phyloP scores from a whole-genome alignment of 2,329 filamentous ascomycete genomes.

The Lizonia empirigonia region DNA sequence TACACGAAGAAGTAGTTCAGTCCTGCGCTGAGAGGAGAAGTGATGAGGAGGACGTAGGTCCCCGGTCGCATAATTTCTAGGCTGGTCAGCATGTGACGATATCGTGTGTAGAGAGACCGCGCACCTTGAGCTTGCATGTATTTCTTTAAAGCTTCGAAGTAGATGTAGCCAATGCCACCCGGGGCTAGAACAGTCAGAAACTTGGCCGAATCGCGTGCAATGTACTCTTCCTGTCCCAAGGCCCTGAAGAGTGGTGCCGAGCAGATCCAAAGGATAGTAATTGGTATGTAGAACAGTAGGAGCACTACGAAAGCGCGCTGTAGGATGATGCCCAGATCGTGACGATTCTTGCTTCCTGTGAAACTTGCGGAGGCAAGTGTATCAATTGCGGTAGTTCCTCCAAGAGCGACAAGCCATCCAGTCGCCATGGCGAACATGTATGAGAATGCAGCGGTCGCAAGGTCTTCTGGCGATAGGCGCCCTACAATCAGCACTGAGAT shows the following conservation, averaged over 20 bases:
- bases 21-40: constrained; percentile 63
- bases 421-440: constrained; percentile 95
- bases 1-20: constrained; percentile 75
- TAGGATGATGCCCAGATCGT: constrained; percentile 77
- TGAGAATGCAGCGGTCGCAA: constrained; percentile 82
- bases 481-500: constrained; percentile 82
- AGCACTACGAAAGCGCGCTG: constrained; percentile 78
- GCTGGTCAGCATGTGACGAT: constrained; percentile 13
- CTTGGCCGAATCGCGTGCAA: constrained; percentile 72
- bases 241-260: constrained; percentile 75
- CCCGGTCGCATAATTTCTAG: constrained; percentile 67
- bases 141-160: constrained; percentile 78
- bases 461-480: constrained; percentile 75
- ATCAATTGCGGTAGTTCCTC: constrained; percentile 84
- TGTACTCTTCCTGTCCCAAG: constrained; percentile 77
- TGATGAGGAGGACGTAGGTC: constrained; percentile 67
- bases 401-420: constrained; percentile 83
- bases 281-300: constrained; percentile 71
- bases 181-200: constrained; percentile 78
- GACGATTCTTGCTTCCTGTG: constrained; percentile 78
- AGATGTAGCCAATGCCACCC: constrained; percentile 83
- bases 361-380: constrained; percentile 83
- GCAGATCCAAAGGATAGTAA: constrained; percentile 74
- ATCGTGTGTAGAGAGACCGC: neutral
- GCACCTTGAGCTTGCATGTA: constrained; percentile 63